phyloP scores from a whole-genome alignment of 441 rosid genomes.

The Populus hybrid region DNA sequence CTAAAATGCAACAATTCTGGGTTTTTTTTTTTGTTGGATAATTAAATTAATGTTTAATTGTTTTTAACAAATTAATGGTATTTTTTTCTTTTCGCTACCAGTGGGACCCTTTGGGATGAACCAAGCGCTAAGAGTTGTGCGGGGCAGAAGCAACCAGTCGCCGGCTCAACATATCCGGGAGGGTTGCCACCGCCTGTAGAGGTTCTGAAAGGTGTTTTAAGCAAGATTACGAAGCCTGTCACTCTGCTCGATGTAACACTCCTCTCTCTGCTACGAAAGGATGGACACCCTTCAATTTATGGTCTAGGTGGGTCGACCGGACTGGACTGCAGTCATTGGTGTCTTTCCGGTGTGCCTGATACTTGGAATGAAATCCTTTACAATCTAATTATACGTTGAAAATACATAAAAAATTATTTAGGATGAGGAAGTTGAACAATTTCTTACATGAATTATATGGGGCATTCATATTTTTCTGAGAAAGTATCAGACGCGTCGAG shows the following conservation, averaged over 20 bases:
- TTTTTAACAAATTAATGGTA: not conserved
- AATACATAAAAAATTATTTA: no score
- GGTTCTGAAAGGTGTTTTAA: conserved; percentile 55
- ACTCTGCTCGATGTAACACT: conserved; percentile 65
- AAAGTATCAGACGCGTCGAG: not conserved
- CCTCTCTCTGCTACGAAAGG: conserved; percentile 73
- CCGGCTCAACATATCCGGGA: conserved; percentile 64
- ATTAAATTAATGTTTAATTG: no score
- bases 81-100: conserved; percentile 5
- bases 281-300: conserved; percentile 81
- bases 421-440: not conserved
- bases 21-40: no score
- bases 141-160: conserved; percentile 59
- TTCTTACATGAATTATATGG: not conserved
- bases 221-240: conserved; percentile 51
- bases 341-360: conserved; percentile 90
- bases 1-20: no score
- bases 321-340: conserved; percentile 94
- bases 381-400: conserved; percentile 35
- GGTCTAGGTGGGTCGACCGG: conserved; percentile 47
- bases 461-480: not conserved
- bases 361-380: conserved; percentile 89
- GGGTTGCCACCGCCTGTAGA: conserved; percentile 64
- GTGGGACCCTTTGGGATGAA: conserved; percentile 71
- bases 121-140: conserved; percentile 62